Percentiles rank a stretch among this genome's conserved stretches.
These are phyloP conservation scores for Saccharomycopsis malanga DNA, from an alignment of 805 yeast genomes.

Conservation along the genomic window DNA sequence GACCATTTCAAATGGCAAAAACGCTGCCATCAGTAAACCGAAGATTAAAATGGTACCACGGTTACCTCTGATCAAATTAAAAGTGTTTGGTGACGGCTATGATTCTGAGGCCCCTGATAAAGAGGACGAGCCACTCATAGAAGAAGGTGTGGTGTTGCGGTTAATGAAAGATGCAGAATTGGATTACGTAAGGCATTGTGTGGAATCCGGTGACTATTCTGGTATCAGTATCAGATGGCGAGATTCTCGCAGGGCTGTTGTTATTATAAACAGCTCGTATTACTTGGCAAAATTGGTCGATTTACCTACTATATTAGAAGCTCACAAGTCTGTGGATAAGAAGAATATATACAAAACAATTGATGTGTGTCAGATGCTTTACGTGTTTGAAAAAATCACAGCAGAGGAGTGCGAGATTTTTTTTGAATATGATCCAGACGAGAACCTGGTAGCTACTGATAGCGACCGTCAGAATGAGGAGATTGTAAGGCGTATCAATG, in stretches of 20 bases:
- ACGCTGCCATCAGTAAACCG: slow-evolving; percentile 25
- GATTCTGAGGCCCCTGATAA: slow-evolving; percentile 95
- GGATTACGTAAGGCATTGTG: slow-evolving; percentile 68
- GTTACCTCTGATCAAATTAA: slow-evolving; percentile 20
- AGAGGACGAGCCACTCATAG: slow-evolving; percentile 90
- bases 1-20: not conserved
- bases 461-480: slow-evolving; percentile 16
- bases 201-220: slow-evolving; percentile 68
- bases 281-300: slow-evolving; percentile 68
- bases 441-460: not conserved
- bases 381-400: slow-evolving; percentile 54
- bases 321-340: slow-evolving; percentile 80
- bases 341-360: slow-evolving; percentile 83
- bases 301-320: slow-evolving; percentile 81
- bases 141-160: slow-evolving; percentile 77
- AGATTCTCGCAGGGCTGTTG: slow-evolving; percentile 71
- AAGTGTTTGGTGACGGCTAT: slow-evolving; percentile 91
- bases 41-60: slow-evolving; percentile 49
- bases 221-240: slow-evolving; percentile 76
- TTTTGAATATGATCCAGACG: slow-evolving; percentile 32
- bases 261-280: slow-evolving; percentile 37
- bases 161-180: slow-evolving; percentile 50
- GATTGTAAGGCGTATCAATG: slow-evolving; percentile 28
- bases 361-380: slow-evolving; percentile 78
- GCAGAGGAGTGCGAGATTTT: slow-evolving; percentile 41